Percentiles rank a stretch among this genome's conserved stretches.
Conservation (phyloP, 2,329 filamentous ascomycete genomes). For the Septoria petroselini region DNA sequence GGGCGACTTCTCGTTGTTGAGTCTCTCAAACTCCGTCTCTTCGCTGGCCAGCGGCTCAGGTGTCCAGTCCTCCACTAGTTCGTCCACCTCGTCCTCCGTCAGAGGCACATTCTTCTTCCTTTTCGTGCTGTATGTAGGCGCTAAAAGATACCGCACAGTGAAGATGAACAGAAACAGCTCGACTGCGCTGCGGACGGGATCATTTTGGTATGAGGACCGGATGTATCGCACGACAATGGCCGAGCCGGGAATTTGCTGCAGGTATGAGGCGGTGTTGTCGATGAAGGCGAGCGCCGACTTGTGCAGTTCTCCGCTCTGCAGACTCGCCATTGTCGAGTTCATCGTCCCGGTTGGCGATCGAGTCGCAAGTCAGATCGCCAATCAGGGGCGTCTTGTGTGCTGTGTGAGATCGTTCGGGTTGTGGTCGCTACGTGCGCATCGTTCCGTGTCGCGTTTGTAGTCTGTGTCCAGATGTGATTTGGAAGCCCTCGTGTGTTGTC, state of each 20-base stretch:
- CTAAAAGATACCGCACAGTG: constrained; percentile 87
- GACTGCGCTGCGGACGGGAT: constrained; percentile 87
- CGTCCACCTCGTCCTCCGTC: constrained; percentile 94
- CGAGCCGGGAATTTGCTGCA: constrained; percentile 90
- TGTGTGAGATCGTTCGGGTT: not conserved
- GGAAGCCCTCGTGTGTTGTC: no score
- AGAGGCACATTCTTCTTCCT: constrained; percentile 87
- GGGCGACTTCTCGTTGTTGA: constrained; percentile 79
- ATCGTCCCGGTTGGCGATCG: no score
- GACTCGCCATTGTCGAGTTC: constrained; percentile 25
- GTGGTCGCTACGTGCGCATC: constrained; percentile 1
- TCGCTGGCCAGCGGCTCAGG: constrained; percentile 84
- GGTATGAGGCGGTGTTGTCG: constrained; percentile 56
- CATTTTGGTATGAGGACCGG: constrained; percentile 95
- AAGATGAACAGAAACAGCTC: constrained; percentile 93
- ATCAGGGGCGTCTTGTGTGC: not conserved
- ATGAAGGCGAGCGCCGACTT: constrained; percentile 54
- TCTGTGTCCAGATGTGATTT: no score
- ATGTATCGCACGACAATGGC: constrained; percentile 94
- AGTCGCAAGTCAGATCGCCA: no score
- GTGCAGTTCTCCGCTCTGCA: constrained; percentile 55
- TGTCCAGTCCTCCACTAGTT: constrained; percentile 92
- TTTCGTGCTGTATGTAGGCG: constrained; percentile 86
- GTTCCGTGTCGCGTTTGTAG: no score
- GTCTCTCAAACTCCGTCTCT: constrained; percentile 70